Conservation (phyloP, 805 yeast species). For the Blastobotrys terrestris region DNA sequence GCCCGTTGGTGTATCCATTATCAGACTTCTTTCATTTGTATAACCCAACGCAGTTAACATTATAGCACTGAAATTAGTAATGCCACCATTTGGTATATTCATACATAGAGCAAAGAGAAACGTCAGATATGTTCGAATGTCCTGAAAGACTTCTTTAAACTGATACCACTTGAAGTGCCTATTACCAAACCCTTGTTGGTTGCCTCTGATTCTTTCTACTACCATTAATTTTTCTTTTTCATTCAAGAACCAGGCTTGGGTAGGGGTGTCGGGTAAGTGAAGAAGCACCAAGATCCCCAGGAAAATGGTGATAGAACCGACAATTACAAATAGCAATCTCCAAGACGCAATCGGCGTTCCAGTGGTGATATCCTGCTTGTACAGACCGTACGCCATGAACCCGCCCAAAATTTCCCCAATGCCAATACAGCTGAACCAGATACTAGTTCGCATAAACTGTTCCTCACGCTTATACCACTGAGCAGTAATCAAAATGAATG, state of each 20-base stretch:
- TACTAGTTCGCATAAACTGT: conserved; percentile 40
- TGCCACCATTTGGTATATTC: conserved; percentile 49
- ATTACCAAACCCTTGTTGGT: conserved; percentile 54
- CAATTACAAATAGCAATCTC: conserved; percentile 52
- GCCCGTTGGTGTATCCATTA: conserved; percentile 13
- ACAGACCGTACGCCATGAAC: conserved; percentile 43
- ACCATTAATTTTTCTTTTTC: conserved; percentile 41
- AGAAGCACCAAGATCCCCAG: conserved; percentile 24
- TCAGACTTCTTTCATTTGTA: conserved; percentile 6
- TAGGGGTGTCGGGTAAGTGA: conserved; percentile 49
- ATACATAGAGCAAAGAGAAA: conserved; percentile 36
- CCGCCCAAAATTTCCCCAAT: conserved; percentile 42
- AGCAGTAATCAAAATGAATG: conserved; percentile 49
- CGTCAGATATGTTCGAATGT: conserved; percentile 44
- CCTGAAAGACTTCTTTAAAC: conserved; percentile 44
- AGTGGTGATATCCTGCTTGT: conserved; percentile 13
- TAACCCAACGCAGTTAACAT: conserved; percentile 19
- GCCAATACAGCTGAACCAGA: conserved; percentile 41
- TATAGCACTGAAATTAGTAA: conserved; percentile 43
- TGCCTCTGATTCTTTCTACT: conserved; percentile 46
- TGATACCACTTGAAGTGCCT: conserved; percentile 49
- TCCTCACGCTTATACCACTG: conserved; percentile 48
- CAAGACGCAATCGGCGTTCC: conserved; percentile 37
- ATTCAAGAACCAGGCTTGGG: conserved; percentile 40
- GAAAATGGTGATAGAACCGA: conserved; percentile 49